Evolutionary conservation across 2,329 filamentous ascomycete species (phyloP), one percentile per base, ranked within the genome.

Genomic region (Malbranchea cinnamomea): DNA sequence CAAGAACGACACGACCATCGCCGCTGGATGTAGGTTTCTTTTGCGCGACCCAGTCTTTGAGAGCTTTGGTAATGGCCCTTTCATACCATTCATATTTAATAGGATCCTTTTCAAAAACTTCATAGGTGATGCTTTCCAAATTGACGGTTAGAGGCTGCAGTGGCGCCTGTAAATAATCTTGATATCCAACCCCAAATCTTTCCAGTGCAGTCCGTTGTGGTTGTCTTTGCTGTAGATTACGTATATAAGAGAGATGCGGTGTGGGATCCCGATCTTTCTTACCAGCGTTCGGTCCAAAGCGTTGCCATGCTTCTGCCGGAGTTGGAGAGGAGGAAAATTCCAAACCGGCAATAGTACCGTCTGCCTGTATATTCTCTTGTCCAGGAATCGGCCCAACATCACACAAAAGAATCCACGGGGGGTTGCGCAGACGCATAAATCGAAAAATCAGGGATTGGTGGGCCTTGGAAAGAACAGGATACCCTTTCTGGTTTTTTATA

Each of bases 41-140:
- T 35, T 81, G 65, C 21, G 65, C 58, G 35, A 67, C 67, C 77
- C 89, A 91, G 46, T 95, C 85, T 8, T 60, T 65, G 37, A 98
- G 63, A 1, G 89, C 87, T 40, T 80, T 72, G 3, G 72, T 71
- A 33, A 91, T 78, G 9, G 89, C 89, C 26, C 68, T 65, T 52
- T 95, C 84, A 50, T 98, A 98, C 66, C 87, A 91, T 40, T 84
- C 75, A 51, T 98, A 98, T 56, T 98, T 98, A 57, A 98, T 80
- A 0, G 89, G 89, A 40, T 98, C 91, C 42, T 91, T 91, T 53
- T 98, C 89, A 46, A 98, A 98, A 2, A 95, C 87, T 50, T 98
- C 89, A 53, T 98, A 98, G 0, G 89, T 98, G 23, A 92, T 80
- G 26, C 84, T 93, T 52, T 98, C 91, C 9, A 98, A 67, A 44